A percentile compares a stretch with the other conserved stretches of the same genome.
These are phyloP conservation scores for Fusarium proliferatum DNA, from an alignment of 2,329 filamentous ascomycete genomes.

Conservation along the genomic window DNA sequence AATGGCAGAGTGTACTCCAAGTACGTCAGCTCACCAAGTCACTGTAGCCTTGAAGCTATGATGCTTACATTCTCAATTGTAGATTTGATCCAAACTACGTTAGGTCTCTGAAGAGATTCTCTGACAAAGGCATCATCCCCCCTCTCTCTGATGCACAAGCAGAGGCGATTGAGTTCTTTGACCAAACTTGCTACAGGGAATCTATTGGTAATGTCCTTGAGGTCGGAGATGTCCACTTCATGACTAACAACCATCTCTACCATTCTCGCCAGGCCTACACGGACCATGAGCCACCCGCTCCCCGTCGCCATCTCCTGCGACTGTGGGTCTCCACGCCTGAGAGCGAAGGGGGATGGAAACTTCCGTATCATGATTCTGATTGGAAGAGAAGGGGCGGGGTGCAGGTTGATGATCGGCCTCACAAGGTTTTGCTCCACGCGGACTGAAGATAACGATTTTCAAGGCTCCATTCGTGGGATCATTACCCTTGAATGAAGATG, in stretches of 20 bases:
- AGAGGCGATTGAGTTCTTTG: slow-evolving; percentile 68
- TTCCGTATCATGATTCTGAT: slow-evolving; percentile 81
- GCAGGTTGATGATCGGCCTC: slow-evolving; percentile 17
- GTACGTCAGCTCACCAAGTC: slow-evolving; percentile 50
- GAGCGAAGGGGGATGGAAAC: slow-evolving; percentile 81
- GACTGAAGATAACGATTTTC: not conserved
- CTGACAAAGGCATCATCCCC: slow-evolving; percentile 21
- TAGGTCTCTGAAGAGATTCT: slow-evolving; percentile 28
- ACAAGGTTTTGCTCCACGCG: slow-evolving; percentile 17
- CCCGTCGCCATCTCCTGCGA: slow-evolving; percentile 81
- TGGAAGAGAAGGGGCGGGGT: slow-evolving; percentile 84
- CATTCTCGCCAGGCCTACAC: slow-evolving; percentile 85
- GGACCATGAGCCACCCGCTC: slow-evolving; percentile 69
- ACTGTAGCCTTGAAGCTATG: not conserved
- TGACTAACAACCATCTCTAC: slow-evolving; percentile 81
- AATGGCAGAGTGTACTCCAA: slow-evolving; percentile 68
- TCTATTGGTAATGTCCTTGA: slow-evolving; percentile 86
- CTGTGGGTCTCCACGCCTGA: slow-evolving; percentile 85
- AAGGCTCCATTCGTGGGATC: not conserved
- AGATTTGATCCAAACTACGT: no score
- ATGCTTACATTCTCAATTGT: not conserved
- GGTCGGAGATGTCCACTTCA: slow-evolving; percentile 86
- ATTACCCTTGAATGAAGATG: not conserved
- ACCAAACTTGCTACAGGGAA: slow-evolving; percentile 77
- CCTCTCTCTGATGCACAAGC: slow-evolving; percentile 58